Conservation (phyloP, 2,329 filamentous ascomycete genomes). For the Ambrosiella beaveri region DNA sequence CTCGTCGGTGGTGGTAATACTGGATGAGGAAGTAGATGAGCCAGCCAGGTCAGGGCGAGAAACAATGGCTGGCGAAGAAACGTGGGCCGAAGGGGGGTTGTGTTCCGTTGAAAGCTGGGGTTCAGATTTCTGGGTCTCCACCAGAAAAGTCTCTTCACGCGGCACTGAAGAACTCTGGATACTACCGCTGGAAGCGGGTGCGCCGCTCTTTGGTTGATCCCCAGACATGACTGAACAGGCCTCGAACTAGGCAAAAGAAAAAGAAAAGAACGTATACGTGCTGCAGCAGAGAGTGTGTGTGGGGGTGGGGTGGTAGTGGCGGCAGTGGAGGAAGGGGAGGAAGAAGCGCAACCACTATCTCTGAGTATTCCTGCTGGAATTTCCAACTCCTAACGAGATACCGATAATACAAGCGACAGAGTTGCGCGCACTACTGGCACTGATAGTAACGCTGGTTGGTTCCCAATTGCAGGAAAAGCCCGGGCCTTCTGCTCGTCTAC, state of each 20-base stretch:
- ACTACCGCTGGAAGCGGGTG: background rate
- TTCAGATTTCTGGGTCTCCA: background rate
- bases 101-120: background rate
- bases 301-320: background rate
- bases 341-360: background rate
- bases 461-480: background rate
- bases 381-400: background rate
- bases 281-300: background rate
- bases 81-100: constrained; percentile 8
- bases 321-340: background rate
- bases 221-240: background rate
- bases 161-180: background rate
- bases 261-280: background rate
- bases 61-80: constrained; percentile 1
- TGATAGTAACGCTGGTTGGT: background rate
- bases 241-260: background rate
- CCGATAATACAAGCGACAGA: background rate
- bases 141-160: background rate
- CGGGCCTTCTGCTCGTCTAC: background rate
- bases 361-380: background rate
- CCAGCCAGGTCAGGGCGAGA: background rate
- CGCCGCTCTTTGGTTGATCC: background rate
- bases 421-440: background rate
- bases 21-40: background rate
- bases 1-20: background rate